Base-by-base conservation (phyloP, 371 early-diverging fungal genomes). In the Basidiobolus heterosporus region DNA sequence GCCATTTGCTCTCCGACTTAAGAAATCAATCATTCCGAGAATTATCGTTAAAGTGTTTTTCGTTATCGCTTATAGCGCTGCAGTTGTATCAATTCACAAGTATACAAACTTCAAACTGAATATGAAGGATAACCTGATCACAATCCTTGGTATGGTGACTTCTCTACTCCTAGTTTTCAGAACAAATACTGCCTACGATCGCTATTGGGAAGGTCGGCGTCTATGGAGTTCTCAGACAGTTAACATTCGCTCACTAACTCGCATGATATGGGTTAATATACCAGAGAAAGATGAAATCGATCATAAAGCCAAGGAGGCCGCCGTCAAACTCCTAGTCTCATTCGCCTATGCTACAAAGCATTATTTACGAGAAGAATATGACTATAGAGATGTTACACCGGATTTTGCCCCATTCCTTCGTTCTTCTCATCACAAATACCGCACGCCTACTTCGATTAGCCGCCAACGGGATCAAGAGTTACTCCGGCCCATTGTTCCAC, bases 201-300 rank as follows among this genome's bases (percentile, higher is more conserved):
- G 85, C 18, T 85, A 69, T 61, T 84, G 80, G 80, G 87, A 84
- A 55, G 87, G 80, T 13, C 66, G 83, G 44, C 68, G 72, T 48
- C 51, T 72, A 19, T 86, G 85, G 85, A 66, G 67, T 35, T 61
- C 63, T 16, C 65, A 75, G 60, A 67, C 62, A 37, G 61, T 66
- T 5, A 48, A 55, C 20, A 62, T 72, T 21, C 65, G 70, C 24
- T 62, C 61, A 53, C 36, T 64, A 38, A 59, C 72, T 35, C 70
- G 76, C 23, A 48, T 52, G 39, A 55, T 73, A 40, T 71, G 72
- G 60, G 63, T 70, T 22, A 56, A 60, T 39, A 53, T 64, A 6
- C 56, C 56, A 45, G 69, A 62, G 45, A 54, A 60, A 2, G 56
- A 54, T 41, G 51, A 53, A 6, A 61, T 58, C 44, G 65, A 67